Evolutionary conservation across 768 basidiomycete species (phyloP), one percentile per base, ranked within the genome.

Genomic region (Cubamyces lactineus): DNA sequence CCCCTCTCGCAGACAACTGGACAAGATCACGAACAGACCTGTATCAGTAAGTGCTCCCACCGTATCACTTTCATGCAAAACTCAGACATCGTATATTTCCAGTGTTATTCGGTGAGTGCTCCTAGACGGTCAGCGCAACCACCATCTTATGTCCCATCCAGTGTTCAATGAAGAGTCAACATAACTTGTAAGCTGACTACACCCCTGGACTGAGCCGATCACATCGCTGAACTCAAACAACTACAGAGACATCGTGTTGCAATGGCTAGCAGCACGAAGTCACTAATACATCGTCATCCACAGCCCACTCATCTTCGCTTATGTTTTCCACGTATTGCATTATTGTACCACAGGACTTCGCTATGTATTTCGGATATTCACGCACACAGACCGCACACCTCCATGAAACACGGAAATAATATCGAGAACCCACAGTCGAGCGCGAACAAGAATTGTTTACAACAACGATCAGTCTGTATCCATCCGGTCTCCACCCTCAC

Each of bases 141-240:
- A 17, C 19, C 63, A 24, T 34, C 40, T 53, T 39, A 57, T 19
- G 39, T 23, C 15, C 50, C 23, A 26, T 50, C 0, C 67, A 97
- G 95, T 96, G 94, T 73, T 97, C 94, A 2, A 96, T 96, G 89
- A 96, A 95, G 75, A 95, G 88, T 70, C 91, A 92, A 74, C 94
- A 97, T 74, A 97, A 97, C 72, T 77, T 97, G 89, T 91, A 67
- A 57, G 90, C 73, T 7, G 9, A 13, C 21, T 4, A 8, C n/a
- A 26, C 48, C n/a, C 38, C 26, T 26, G 19, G 0, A 19, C 2
- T 13, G 16, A 11, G 17, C 17, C n/a, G 6, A n/a, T 12, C 49
- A 28, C 40, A 45, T 46, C n/a, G 53, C 52, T 67, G 7, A 69
- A 30, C 17, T 57, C 60, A 42, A 50, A 40, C 21, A 30, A 46